A percentile compares a stretch with the other conserved stretches of the same genome.
These are phyloP conservation scores for Funneliformis mosseae DNA, from an alignment of 192 early-diverging fungal genomes.

Conservation along the genomic window DNA sequence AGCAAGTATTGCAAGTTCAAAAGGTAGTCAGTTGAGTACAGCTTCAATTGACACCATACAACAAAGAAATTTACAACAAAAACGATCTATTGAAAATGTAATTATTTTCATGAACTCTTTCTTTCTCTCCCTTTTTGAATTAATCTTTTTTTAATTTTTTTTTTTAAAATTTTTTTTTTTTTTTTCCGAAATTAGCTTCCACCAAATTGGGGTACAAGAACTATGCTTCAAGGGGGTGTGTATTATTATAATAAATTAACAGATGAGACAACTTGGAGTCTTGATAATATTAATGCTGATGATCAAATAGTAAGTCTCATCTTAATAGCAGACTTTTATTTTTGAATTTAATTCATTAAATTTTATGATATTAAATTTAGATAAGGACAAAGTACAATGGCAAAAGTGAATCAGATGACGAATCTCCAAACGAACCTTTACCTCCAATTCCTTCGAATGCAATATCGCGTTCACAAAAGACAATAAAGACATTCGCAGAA, in stretches of 20 bases:
- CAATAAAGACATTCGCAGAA: background rate
- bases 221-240: conserved; percentile 44
- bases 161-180: background rate
- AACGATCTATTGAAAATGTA: background rate
- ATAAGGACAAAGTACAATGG: background rate
- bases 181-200: conserved; percentile 33
- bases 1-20: conserved; percentile 21
- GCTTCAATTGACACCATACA: background rate
- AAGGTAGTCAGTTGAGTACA: conserved; percentile 9
- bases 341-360: background rate
- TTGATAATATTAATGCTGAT: conserved; percentile 41
- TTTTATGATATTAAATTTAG: background rate
- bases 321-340: too few species aligned
- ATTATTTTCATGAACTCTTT: background rate
- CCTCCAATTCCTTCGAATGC: background rate
- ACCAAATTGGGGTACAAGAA: conserved; percentile 52
- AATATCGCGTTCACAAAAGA: background rate
- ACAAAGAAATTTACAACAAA: conserved; percentile 7
- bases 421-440: background rate
- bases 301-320: conserved; percentile 9
- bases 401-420: background rate
- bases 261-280: conserved; percentile 54
- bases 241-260: conserved; percentile 60
- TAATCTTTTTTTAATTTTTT: background rate
- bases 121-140: background rate